These are phyloP conservation scores for Nicotiana attenuata DNA, from an alignment of 257 asterid species.

Conservation along the genomic window DNA sequence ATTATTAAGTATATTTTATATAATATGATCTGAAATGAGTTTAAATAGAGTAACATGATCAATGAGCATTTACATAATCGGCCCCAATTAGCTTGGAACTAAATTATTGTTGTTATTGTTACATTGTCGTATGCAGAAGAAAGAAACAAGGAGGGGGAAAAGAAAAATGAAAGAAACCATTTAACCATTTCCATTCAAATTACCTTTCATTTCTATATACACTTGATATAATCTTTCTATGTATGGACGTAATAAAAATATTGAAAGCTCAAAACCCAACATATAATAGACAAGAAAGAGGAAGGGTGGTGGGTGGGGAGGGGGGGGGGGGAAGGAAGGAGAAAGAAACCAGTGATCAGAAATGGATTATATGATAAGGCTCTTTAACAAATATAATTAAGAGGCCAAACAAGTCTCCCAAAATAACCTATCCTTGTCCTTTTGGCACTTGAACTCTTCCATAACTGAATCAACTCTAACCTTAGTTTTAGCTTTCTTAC, in stretches of 20 bases:
- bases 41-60: no score
- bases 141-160: neutral
- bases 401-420: conserved; percentile 20
- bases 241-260: neutral
- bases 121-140: no score
- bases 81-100: no score
- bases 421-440: conserved; percentile 14
- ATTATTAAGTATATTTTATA: no score
- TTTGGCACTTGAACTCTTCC: conserved; percentile 8
- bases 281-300: neutral
- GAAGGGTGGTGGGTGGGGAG: no score
- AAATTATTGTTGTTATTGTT: no score
- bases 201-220: neutral
- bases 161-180: neutral
- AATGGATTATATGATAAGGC: neutral
- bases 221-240: no score
- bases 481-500: neutral
- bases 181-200: neutral
- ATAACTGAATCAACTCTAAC: neutral
- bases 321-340: no score
- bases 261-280: neutral
- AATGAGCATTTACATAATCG: no score
- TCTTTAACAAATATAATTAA: neutral
- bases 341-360: neutral
- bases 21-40: no score